These are phyloP conservation scores for Myxozyma lipomycoides DNA, from an alignment of 805 yeast species.

Conservation along the genomic window DNA sequence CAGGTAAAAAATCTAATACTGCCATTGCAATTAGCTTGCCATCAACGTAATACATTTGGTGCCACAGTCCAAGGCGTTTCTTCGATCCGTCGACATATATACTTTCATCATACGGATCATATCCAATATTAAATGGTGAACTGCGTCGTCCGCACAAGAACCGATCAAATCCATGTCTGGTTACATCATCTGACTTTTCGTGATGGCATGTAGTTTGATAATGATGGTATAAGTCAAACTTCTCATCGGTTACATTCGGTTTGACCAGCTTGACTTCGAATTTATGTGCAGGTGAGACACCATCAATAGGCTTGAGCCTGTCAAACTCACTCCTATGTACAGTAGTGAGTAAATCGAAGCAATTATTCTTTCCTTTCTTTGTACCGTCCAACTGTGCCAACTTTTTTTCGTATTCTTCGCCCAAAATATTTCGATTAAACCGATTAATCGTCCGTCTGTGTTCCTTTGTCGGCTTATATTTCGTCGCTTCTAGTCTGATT, in stretches of 20 bases:
- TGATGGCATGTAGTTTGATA: constrained; percentile 72
- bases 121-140: constrained; percentile 49
- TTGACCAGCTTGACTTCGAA: constrained; percentile 14
- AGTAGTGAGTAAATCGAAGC: constrained; percentile 37
- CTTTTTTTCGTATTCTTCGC: constrained; percentile 13
- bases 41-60: constrained; percentile 70
- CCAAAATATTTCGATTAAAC: constrained; percentile 40
- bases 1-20: constrained; percentile 71
- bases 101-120: not conserved
- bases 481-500: constrained; percentile 55
- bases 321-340: constrained; percentile 42
- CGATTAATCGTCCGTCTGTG: constrained; percentile 62
- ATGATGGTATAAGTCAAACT: constrained; percentile 47
- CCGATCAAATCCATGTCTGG: constrained; percentile 49
- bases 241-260: constrained; percentile 20
- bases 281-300: constrained; percentile 8
- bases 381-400: constrained; percentile 20
- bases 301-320: not conserved
- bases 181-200: constrained; percentile 50
- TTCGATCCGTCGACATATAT: not conserved
- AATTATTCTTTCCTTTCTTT: constrained; percentile 28
- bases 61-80: constrained; percentile 54
- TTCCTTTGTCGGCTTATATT: constrained; percentile 56
- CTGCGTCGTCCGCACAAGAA: constrained; percentile 57
- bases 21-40: constrained; percentile 66